A percentile compares a stretch with the other conserved stretches of the same genome.
Conservation (phyloP, 2,329 filamentous ascomycete species). For the Aspergillus sp. region DNA sequence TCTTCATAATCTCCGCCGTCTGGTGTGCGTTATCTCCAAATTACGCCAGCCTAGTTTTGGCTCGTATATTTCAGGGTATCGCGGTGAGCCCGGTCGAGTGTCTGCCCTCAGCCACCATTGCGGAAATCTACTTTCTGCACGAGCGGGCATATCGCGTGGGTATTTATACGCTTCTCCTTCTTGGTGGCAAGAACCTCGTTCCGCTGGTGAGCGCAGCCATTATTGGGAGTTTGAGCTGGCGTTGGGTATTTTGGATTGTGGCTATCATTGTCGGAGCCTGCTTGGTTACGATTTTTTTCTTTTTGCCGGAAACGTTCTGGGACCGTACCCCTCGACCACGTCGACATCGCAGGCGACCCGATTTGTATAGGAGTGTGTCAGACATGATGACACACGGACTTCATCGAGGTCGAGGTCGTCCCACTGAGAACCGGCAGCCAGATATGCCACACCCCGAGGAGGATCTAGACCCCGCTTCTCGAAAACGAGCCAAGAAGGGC, state of each 20-base stretch:
- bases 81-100: conserved; percentile 90
- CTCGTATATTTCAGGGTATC: conserved; percentile 82
- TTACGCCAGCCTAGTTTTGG: conserved; percentile 76
- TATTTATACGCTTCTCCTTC: conserved; percentile 84
- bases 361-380: conserved; percentile 36
- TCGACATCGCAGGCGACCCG: conserved; percentile 38
- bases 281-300: conserved; percentile 74
- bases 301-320: conserved; percentile 96
- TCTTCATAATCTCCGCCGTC: conserved; percentile 74
- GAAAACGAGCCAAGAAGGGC: conserved; percentile 37
- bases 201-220: conserved; percentile 84
- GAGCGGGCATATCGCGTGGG: conserved; percentile 90
- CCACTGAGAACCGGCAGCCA: conserved; percentile 21
- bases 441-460: conserved; percentile 17
- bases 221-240: conserved; percentile 76
- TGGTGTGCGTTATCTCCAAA: conserved; percentile 87
- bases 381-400: conserved; percentile 36
- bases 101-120: conserved; percentile 87
- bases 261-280: conserved; percentile 75
- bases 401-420: conserved; percentile 36
- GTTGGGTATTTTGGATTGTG: conserved; percentile 90
- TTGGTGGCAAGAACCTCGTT: conserved; percentile 88
- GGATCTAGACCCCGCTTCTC: conserved; percentile 10
- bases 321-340: conserved; percentile 69
- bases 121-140: conserved; percentile 94